phyloP scores from a whole-genome alignment of 1,284 basidiomycete genomes.

The Cryptococcus floricola region DNA sequence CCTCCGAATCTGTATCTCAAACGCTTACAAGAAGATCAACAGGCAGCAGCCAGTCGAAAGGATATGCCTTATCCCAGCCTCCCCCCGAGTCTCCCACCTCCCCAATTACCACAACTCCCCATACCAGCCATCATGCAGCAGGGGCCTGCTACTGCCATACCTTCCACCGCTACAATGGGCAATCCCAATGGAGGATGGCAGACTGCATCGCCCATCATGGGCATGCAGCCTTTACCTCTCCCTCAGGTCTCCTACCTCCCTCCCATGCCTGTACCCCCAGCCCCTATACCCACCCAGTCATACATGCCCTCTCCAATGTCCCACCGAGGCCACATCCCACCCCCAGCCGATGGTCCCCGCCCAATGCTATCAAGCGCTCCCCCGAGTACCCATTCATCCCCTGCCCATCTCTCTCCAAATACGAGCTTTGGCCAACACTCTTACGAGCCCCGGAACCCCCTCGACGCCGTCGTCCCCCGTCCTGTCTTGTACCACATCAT shows the following conservation, averaged over 20 bases:
- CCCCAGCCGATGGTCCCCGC: not conserved
- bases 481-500: conserved; percentile 36
- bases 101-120: not conserved
- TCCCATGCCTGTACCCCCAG: not conserved
- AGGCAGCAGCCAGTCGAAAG: not conserved
- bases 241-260: not conserved
- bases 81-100: not conserved
- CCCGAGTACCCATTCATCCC: not conserved
- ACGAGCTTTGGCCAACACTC: not conserved
- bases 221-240: not conserved
- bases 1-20: conserved; percentile 68
- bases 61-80: not conserved
- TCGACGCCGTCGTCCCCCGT: conserved; percentile 41
- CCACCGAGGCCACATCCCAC: not conserved
- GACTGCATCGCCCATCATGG: not conserved
- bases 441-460: conserved; percentile 28
- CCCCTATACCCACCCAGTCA: not conserved
- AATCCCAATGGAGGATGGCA: not conserved
- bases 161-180: not conserved
- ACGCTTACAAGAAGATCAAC: conserved; percentile 9
- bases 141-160: not conserved
- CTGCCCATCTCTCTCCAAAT: not conserved
- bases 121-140: not conserved
- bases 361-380: not conserved
- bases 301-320: not conserved